Conservation (phyloP, 2,329 filamentous ascomycete species). For the Talaromyces rugulosus region DNA sequence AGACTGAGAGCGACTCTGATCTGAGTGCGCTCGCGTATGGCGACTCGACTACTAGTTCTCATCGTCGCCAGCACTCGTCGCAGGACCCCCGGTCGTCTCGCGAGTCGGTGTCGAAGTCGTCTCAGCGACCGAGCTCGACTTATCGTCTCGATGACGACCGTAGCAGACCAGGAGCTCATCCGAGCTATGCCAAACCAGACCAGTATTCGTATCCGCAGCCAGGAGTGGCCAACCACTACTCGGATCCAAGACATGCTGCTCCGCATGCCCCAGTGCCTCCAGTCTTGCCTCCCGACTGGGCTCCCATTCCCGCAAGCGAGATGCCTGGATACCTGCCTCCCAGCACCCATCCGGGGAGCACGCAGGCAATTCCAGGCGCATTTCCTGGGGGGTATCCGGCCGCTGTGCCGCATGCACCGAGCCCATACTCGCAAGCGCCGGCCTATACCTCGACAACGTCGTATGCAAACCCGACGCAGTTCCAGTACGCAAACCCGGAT, state of each 20-base stretch:
- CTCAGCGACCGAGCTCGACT: constrained; percentile 6
- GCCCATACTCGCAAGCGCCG: constrained; percentile 5
- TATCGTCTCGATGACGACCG: constrained; percentile 15
- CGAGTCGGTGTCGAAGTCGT: constrained; percentile 3
- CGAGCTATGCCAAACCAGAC: constrained; percentile 31
- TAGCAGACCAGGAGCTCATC: constrained; percentile 21
- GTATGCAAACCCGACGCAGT: constrained; percentile 31
- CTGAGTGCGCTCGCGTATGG: constrained; percentile 38
- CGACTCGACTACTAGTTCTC: constrained; percentile 16
- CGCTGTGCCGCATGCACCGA: neutral
- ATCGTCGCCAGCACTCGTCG: neutral
- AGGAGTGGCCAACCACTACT: constrained; percentile 14
- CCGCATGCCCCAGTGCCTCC: constrained; percentile 15
- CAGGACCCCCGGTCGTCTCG: constrained; percentile 14
- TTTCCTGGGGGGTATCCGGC: constrained; percentile 12
- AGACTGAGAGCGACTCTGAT: constrained; percentile 25
- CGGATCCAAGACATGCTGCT: constrained; percentile 14
- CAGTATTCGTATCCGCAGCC: constrained; percentile 30
- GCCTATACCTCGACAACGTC: constrained; percentile 10
- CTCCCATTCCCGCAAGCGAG: constrained; percentile 36
- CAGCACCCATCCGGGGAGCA: constrained; percentile 20
- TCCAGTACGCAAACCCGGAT: constrained; percentile 38
- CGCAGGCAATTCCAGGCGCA: constrained; percentile 11
- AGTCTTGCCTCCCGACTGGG: constrained; percentile 28
- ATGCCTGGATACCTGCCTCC: constrained; percentile 40